phyloP scores from a whole-genome alignment of 116 monocot genomes.

The Papilionanthe hybrid region DNA sequence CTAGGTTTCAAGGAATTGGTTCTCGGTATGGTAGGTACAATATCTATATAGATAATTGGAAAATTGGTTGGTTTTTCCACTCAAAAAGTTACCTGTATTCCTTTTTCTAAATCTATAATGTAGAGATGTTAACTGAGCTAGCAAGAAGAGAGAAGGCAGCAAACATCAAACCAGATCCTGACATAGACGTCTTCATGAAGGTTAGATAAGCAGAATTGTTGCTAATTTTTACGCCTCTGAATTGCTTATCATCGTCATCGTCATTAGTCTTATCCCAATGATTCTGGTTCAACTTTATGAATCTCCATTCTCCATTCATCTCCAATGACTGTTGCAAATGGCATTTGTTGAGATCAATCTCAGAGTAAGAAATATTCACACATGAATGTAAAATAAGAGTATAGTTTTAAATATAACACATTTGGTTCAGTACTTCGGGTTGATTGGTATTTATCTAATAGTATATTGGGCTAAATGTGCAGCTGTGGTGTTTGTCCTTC shows the following conservation, averaged over 20 bases:
- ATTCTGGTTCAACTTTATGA: not conserved
- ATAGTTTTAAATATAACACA: not conserved
- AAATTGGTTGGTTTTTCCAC: not conserved
- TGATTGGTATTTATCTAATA: no score
- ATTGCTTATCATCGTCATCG: not conserved
- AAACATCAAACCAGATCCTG: slow-evolving; percentile 40
- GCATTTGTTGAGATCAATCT: not conserved
- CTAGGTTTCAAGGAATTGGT: slow-evolving; percentile 34
- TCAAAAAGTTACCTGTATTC: not conserved
- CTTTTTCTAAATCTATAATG: not conserved
- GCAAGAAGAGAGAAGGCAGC: slow-evolving; percentile 35
- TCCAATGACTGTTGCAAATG: not conserved
- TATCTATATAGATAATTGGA: not conserved
- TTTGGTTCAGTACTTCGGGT: no score
- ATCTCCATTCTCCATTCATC: not conserved
- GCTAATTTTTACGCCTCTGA: not conserved
- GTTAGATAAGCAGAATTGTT: slow-evolving; percentile 6
- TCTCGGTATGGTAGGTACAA: slow-evolving; percentile 24
- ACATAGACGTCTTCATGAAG: slow-evolving; percentile 54
- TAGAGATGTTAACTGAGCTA: slow-evolving; percentile 38
- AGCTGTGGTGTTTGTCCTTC: no score
- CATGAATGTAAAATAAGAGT: not conserved
- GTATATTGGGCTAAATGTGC: no score
- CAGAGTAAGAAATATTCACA: not conserved
- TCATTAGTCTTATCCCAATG: not conserved